phyloP scores from a whole-genome alignment of 169 alveolate species.

The Plasmodium gaboni region DNA sequence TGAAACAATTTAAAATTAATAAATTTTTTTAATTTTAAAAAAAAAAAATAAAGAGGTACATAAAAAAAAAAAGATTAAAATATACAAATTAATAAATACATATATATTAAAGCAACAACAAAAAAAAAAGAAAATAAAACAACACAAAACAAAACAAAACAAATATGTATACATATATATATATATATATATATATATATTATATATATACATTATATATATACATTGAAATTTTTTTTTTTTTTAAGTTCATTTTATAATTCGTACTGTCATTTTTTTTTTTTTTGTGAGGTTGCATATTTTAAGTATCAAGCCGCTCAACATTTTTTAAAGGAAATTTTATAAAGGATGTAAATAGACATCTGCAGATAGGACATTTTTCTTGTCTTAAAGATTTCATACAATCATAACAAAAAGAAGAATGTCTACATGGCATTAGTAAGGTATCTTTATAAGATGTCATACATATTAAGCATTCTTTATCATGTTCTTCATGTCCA shows the following conservation, averaged over 20 bases:
- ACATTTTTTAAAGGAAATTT: constrained; percentile 42
- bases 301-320: constrained; percentile 7
- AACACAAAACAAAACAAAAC: background rate
- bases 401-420: constrained; percentile 84
- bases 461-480: constrained; percentile 84
- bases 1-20: background rate
- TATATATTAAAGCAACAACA: constrained; percentile 14
- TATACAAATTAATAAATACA: too few relatives aligned
- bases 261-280: too few relatives aligned
- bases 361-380: constrained; percentile 86
- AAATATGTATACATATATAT: constrained; percentile 1
- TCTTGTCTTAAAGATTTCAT: constrained; percentile 81
- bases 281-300: too few relatives aligned
- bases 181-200: constrained; percentile 1
- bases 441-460: constrained; percentile 84
- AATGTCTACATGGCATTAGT: constrained; percentile 84
- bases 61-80: too few relatives aligned
- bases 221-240: background rate
- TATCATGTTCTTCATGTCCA: constrained; percentile 78
- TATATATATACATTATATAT: background rate
- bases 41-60: background rate
- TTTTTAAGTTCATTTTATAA: background rate
- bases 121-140: constrained; percentile 23
- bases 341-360: constrained; percentile 54
- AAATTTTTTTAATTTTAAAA: background rate